phyloP scores from a whole-genome alignment of 805 yeast species.

The Candida gorgasii region DNA sequence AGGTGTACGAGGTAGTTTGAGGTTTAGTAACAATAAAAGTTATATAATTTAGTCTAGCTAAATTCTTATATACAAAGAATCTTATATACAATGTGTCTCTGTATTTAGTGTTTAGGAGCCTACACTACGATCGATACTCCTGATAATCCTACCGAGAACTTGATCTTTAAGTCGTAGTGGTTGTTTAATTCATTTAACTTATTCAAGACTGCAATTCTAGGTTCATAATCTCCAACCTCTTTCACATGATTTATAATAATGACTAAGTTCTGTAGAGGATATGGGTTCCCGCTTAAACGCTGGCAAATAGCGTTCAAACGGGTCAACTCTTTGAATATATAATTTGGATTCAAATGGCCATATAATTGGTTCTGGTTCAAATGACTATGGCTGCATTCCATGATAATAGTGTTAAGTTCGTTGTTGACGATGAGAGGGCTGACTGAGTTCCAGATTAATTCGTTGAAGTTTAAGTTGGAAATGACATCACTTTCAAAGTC shows the following conservation, averaged over 20 bases:
- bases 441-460: slow-evolving; percentile 56
- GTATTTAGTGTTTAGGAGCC: neutral
- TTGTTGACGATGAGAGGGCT: slow-evolving; percentile 44
- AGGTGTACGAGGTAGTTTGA: slow-evolving; percentile 50
- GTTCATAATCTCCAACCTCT: slow-evolving; percentile 49
- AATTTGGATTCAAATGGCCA: slow-evolving; percentile 79
- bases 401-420: slow-evolving; percentile 54
- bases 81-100: slow-evolving; percentile 4
- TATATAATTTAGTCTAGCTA: slow-evolving; percentile 15
- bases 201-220: slow-evolving; percentile 53
- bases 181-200: slow-evolving; percentile 47
- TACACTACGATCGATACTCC: slow-evolving; percentile 45
- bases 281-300: slow-evolving; percentile 9
- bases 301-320: slow-evolving; percentile 21
- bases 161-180: slow-evolving; percentile 39
- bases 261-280: slow-evolving; percentile 45
- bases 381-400: slow-evolving; percentile 67
- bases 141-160: slow-evolving; percentile 54
- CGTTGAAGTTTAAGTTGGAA: slow-evolving; percentile 40
- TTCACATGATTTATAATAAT: slow-evolving; percentile 50
- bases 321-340: slow-evolving; percentile 58
- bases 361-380: slow-evolving; percentile 51
- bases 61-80: slow-evolving; percentile 13
- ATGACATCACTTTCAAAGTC: slow-evolving; percentile 73
- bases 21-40: neutral